Evolutionary conservation across 257 asterid genomes (phyloP), one percentile per base, ranked within the genome.

Genomic region (Datura wrightii): DNA sequence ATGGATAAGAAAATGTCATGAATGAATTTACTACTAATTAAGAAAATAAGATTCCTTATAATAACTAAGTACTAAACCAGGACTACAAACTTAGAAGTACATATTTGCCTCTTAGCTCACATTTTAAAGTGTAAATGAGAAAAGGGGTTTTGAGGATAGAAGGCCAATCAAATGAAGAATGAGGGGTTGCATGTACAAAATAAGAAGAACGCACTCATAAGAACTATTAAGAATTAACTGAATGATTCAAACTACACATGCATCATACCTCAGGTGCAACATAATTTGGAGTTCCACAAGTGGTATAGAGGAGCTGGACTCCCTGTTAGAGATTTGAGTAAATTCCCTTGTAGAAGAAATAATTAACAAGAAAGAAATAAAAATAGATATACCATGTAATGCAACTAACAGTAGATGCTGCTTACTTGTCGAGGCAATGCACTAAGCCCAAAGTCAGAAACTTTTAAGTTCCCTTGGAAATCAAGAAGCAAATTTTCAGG

Each of bases 401-500:
- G 60, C 41, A 48, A 13, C 81, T 48, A 74, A 74, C n/a, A 74
- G 24, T 5, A 74, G 59, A 74, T 48, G 24, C 42, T 48, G 39
- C 92, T 89, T 91, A 96, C 99, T 87, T 92, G 95, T 86, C 91
- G 91, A 87, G 97, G 97, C 87, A 94, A 86, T 41, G 98, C 99
- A 86, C 98, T 93, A 83, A 94, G 91, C 87, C 99, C 99, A 88
- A 96, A 96, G 92, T 96, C 99, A 83, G 98, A 96, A 80, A 96
- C 91, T 91, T 94, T 96, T 92, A 96, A 90, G 89, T 91, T 96
- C 80, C 92, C 97, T 84, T 87, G 67, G 90, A 93, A 90, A 92
- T 96, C 98, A 87, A 96, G 94, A 86, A 96, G 99, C 90, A 96
- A 91, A 87, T 96, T 96, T 90, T 96, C 98, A 84, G 99, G 98